Percentiles rank a stretch among this genome's conserved stretches.
Evolutionary conservation across 2,329 filamentous ascomycete genomes (phyloP).

Genomic region (Phaeophleospora eucalypticola): DNA sequence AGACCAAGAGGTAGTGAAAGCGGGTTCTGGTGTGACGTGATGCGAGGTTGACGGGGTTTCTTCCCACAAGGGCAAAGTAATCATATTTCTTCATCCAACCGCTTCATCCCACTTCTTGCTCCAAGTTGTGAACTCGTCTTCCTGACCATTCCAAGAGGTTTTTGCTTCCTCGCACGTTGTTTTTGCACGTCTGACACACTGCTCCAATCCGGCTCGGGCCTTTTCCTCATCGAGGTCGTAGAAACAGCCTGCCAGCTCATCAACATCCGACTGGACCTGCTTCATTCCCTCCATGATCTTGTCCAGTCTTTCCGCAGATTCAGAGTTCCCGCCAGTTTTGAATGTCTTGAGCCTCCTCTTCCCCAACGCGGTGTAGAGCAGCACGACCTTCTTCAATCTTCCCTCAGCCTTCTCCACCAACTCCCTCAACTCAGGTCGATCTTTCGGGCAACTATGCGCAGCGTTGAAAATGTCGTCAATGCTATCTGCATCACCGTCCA

Average conservation of each 20-base stretch:
- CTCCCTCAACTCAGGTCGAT: conserved; percentile 63
- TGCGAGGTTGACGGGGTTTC: too few species aligned
- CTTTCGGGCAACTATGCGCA: conserved; percentile 57
- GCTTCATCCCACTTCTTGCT: conserved; percentile 52
- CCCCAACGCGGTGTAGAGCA: conserved; percentile 65
- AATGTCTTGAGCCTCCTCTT: conserved; percentile 62
- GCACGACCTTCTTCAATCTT: conserved; percentile 61
- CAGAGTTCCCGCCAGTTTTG: conserved; percentile 9
- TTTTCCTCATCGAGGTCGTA: conserved; percentile 62
- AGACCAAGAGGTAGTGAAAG: too few species aligned
- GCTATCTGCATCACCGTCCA: conserved; percentile 44
- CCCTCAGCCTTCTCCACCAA: conserved; percentile 62
- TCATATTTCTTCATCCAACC: conserved; percentile 20
- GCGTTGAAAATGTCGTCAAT: conserved; percentile 66
- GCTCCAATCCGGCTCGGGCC: conserved; percentile 57
- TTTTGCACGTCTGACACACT: conserved; percentile 59
- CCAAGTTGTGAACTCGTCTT: conserved; percentile 78
- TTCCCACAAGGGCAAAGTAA: too few species aligned
- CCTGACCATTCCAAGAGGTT: conserved; percentile 58
- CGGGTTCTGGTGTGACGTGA: too few species aligned
- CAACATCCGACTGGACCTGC: conserved; percentile 61
- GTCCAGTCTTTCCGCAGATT: conserved; percentile 41
- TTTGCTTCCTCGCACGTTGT: conserved; percentile 53
- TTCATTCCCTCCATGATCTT: conserved; percentile 54
- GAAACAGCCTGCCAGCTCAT: conserved; percentile 66